Percentiles rank a stretch among this genome's conserved stretches.
These are phyloP conservation scores for Monosporascus sp. DNA, from an alignment of 2,329 filamentous ascomycete genomes.

Conservation along the genomic window DNA sequence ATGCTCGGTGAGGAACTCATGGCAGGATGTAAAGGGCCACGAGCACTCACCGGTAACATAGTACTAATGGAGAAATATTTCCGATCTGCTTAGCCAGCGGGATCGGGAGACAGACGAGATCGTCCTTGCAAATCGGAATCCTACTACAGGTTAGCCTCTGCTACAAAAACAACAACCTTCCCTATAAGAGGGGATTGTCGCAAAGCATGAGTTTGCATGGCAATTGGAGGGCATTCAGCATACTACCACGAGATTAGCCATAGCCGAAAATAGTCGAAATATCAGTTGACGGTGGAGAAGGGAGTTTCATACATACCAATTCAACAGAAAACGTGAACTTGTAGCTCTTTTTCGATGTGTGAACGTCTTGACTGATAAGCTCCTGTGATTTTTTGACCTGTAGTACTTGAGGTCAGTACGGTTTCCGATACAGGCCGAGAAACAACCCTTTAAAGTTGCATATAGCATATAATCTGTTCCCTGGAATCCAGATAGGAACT, in stretches of 20 bases:
- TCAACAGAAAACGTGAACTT: conserved; percentile 92
- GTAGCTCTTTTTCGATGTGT: conserved; percentile 86
- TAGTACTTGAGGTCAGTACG: conserved; percentile 24
- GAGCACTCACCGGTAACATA: conserved; percentile 57
- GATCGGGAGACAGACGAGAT: conserved; percentile 87
- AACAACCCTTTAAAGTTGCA: too few species aligned
- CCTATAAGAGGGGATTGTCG: not conserved
- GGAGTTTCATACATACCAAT: conserved; percentile 32
- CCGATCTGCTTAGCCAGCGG: conserved; percentile 81
- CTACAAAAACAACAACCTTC: not conserved
- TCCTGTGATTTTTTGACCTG: conserved; percentile 82
- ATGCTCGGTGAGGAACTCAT: not conserved
- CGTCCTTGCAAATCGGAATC: conserved; percentile 94
- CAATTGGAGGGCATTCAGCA: not conserved
- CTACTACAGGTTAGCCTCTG: not conserved
- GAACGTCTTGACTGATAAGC: conserved; percentile 86
- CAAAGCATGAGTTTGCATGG: too few species aligned
- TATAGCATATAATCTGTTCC: too few species aligned
- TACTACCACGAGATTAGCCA: not conserved
- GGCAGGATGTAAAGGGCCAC: not conserved
- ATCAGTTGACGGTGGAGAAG: not conserved
- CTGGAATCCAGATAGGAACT: too few species aligned
- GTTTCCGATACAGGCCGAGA: too few species aligned
- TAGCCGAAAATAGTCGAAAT: not conserved
- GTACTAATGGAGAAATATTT: conserved; percentile 79